Evolutionary conservation across 768 basidiomycete species (phyloP).

Genomic region (Boletales sp.): DNA sequence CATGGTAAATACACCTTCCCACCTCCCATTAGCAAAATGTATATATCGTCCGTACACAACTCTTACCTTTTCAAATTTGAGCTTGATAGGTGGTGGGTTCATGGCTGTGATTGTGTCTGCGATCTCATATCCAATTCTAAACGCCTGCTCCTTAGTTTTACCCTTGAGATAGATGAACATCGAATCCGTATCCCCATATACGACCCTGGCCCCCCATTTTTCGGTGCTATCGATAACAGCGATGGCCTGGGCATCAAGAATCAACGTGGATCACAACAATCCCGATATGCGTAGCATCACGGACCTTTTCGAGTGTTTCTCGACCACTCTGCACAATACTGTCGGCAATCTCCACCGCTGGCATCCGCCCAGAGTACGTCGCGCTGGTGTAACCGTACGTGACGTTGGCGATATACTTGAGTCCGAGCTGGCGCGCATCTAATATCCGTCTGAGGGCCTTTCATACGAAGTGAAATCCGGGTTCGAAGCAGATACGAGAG

Average conservation of each 20-base stretch:
- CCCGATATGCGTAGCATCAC: conserved; percentile 1
- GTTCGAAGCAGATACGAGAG: neutral
- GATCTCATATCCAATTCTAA: conserved; percentile 89
- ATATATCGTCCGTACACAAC: neutral
- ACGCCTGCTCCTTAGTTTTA: conserved; percentile 90
- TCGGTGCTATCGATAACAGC: conserved; percentile 65
- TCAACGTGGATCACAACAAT: neutral
- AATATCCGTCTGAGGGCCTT: conserved; percentile 74
- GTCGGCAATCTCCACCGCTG: conserved; percentile 96
- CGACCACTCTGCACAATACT: conserved; percentile 96
- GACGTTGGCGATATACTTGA: conserved; percentile 93
- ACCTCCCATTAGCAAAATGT: neutral
- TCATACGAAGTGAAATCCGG: conserved; percentile 1
- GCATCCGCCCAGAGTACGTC: conserved; percentile 95
- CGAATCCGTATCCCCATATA: conserved; percentile 98
- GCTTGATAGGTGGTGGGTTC: conserved; percentile 89
- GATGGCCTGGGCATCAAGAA: conserved; percentile 59
- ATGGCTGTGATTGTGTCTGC: conserved; percentile 79
- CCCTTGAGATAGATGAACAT: conserved; percentile 90
- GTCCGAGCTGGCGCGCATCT: conserved; percentile 86
- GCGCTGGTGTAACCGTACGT: conserved; percentile 97
- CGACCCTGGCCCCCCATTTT: conserved; percentile 90
- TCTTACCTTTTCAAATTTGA: conserved; percentile 94
- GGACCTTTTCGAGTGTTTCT: conserved; percentile 90
- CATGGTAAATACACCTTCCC: conserved; percentile 88